Base-by-base conservation (phyloP, 805 yeast species). In the Metschnikowia drakensbergensis region DNA sequence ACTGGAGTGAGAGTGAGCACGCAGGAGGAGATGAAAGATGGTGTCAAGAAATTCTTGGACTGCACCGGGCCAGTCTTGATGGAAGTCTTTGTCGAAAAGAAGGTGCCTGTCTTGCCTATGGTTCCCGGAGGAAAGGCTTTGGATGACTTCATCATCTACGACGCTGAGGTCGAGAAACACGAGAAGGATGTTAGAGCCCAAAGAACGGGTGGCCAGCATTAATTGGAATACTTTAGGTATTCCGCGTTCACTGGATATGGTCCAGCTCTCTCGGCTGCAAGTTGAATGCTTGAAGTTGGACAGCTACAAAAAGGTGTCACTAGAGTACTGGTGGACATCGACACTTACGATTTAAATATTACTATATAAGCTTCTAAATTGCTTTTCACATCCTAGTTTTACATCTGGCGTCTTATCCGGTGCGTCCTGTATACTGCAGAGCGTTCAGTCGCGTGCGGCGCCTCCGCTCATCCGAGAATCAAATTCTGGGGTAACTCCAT, bases 91-190 rank as follows among this genome's bases (percentile, higher is more conserved):
- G 94, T 90, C 30, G 98, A 91, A 73, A 82, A 82, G 78, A 86
- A 86, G 77, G 96, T 92, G 42, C 97, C 97, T 45, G 98, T 94
- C 52, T 79, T 94, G 66, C 99, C 99, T 48, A 90, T 94, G 96
- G 98, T 94, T 47, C 96, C 99, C 46, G 96, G 83, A 52, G 99
- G 98, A 60, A 88, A 87, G 68, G 96, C 87, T 54, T 78, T 94
- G 62, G 92, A 94, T 63, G 98, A 94, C 69, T 91, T 92, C 66
- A 86, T 94, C 57, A 77, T 79, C 41, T 94, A 84, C 69, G 97
- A 92, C 66, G 83, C 89, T 39, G 86, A 80, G 58, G 85, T 83
- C 48, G 96, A 89, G 74, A 75, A 72, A 62, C 80, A 83, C 68
- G 86, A 85, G 67, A 77, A 72, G 34, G 81, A 76, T 62, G 72